Conservation (phyloP, 1,284 basidiomycete genomes). For the Pseudozyma hubeiensis region DNA sequence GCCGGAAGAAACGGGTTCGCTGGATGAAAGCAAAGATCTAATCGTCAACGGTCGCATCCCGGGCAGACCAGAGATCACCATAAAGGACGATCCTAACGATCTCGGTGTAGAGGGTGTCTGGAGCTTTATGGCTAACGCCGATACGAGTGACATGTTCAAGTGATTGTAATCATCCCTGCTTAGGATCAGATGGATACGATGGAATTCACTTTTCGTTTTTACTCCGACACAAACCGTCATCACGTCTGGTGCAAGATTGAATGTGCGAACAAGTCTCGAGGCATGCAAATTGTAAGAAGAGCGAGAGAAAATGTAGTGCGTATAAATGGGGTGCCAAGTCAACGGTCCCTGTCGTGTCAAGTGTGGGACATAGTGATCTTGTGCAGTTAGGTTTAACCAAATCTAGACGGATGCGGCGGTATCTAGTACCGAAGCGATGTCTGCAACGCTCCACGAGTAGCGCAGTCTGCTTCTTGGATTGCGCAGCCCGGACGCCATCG, state of each 20-base stretch:
- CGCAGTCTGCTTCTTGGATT: conserved; percentile 31
- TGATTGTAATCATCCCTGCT: background rate
- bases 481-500: conserved; percentile 10
- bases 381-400: too few relatives aligned
- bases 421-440: conserved; percentile 15
- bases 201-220: too few relatives aligned
- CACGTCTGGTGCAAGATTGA: too few relatives aligned
- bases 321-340: too few relatives aligned
- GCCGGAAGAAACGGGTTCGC: conserved; percentile 24
- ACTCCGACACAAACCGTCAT: too few relatives aligned
- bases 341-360: too few relatives aligned
- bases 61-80: conserved; percentile 47
- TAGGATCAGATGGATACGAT: too few relatives aligned
- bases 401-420: background rate
- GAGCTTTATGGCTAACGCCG: conserved; percentile 62
- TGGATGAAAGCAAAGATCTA: conserved; percentile 25
- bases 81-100: conserved; percentile 62
- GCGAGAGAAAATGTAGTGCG: too few relatives aligned
- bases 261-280: too few relatives aligned
- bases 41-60: conserved; percentile 32
- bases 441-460: conserved; percentile 27
- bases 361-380: too few relatives aligned
- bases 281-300: too few relatives aligned
- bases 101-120: conserved; percentile 64
- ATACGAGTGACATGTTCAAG: conserved; percentile 58